Conservation (phyloP, 2,329 filamentous ascomycete species). For the Diplodia mutila region DNA sequence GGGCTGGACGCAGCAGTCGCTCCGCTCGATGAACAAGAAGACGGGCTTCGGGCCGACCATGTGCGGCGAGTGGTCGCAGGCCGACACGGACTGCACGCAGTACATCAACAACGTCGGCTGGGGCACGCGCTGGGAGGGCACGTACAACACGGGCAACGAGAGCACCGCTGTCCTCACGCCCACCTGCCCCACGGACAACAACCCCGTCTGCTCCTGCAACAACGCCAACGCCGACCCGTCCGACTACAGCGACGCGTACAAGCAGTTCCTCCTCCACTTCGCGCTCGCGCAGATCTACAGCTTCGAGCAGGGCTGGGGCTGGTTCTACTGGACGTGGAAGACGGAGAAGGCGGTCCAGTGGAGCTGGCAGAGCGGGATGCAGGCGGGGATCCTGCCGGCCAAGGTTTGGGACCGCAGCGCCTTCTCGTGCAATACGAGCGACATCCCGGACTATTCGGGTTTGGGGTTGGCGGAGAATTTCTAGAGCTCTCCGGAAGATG, state of each 20-base stretch:
- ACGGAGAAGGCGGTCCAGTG: constrained; percentile 86
- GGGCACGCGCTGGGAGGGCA: constrained; percentile 91
- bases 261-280: constrained; percentile 83
- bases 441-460: constrained; percentile 46
- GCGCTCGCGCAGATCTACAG: constrained; percentile 94
- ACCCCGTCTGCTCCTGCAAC: constrained; percentile 71
- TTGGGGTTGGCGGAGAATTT: constrained; percentile 52
- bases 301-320: constrained; percentile 92
- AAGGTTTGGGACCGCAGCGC: constrained; percentile 46
- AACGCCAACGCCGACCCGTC: constrained; percentile 74
- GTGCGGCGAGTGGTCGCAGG: constrained; percentile 96
- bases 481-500: constrained; percentile 28
- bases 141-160: constrained; percentile 69
- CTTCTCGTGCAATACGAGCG: constrained; percentile 45
- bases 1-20: constrained; percentile 81
- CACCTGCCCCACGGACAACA: constrained; percentile 69
- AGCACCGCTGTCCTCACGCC: constrained; percentile 67
- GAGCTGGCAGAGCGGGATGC: constrained; percentile 84
- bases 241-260: constrained; percentile 74
- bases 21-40: constrained; percentile 69
- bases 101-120: constrained; percentile 88
- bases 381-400: constrained; percentile 75
- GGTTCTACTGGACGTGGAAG: constrained; percentile 99
- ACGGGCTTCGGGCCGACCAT: constrained; percentile 92
- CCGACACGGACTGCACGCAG: constrained; percentile 89